Evolutionary conservation across 73 alveolate species (phyloP), one percentile per base, ranked within the genome.

Genomic region (Blepharisma japonicum): DNA sequence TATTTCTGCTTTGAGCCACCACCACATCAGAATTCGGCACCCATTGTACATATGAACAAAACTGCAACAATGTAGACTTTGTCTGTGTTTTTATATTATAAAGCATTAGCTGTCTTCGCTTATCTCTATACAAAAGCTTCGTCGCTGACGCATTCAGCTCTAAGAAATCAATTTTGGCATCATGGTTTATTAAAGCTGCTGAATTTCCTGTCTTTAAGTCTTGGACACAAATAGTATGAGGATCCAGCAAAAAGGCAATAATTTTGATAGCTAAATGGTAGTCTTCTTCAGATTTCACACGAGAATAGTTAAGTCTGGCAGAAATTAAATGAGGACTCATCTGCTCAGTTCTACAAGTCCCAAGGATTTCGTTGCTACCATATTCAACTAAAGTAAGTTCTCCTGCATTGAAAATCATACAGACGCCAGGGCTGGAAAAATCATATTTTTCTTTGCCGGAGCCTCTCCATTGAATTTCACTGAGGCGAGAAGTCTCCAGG

Each of bases 1-100:
- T 94, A 79, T 89, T 87, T 86, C 99, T 92, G 91, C 97, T 98
- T 86, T 98, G 97, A 7, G 99, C 99, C 18, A 98, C 99, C 23
- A 98, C 98, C 51, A 98, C 99, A 87, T 98, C 99, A 45, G 99
- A 93, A 81, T 96, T 96, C 9, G 99, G 99, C 54, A 98, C 99
- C 99, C 99, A 98, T 88, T 97, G 96, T 66, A 97, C 99, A 79
- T 96, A 98, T 61, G 95, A 94, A 93, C 99, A 98, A 94, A 90
- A 98, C 90, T 96, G 96, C 39, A 98, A 87, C 67, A 98, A 94
- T 7, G 99, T 98, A 47, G 91, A 89, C 90, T 94, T 95, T 80
- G 89, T 83, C 80, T 96, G 97, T 88, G 96, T 97, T 68, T 91
- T 93, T 48, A 97, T 97, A 83, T 95, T 94, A 90, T 93, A 98